Base-by-base conservation (phyloP, 2,329 filamentous ascomycete genomes). In the Phyllosticta capitalensis region DNA sequence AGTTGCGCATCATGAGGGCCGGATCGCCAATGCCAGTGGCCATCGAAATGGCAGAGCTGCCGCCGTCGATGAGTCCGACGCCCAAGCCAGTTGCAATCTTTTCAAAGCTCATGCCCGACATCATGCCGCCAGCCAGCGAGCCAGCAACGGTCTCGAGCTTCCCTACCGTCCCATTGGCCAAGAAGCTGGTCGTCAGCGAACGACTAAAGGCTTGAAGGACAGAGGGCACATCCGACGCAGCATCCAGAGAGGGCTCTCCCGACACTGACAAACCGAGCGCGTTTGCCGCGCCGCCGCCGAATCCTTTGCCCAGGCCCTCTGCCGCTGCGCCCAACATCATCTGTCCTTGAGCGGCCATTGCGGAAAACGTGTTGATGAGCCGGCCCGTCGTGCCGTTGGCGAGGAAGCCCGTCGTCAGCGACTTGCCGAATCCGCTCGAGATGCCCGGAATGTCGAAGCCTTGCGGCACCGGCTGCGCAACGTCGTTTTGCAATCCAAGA, bases 401-500 rank as follows among this genome's bases (percentile, higher is more conserved):
- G 24, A 57, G 24, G 9, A 57, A 57, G 49, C 55, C 52, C 6
- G 55, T 57, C 1, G 55, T 57, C 1, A 57, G 30, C n/a, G 55
- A 57, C 22, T 28, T 48, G 7, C 55, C 52, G 55, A 57, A 57
- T 10, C 55, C 55, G 10, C 30, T 57, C 12, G 52, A 30, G 28
- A 57, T 51, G 4, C 49, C 51, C 1, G 28, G 26, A 38, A 57
- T 57, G 49, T 57, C 33, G 28, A 52, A 22, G 19, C 55, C 22
- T 12, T 52, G 28, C 9, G 52, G 51, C 10, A 26, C 48, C 28
- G 51, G 49, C 9, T 52, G 19, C 2, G 20, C 49, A 6, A 52
- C 55, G 26, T 57, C 55, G 28, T 57, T 52, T 12, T 57, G 55
- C 20, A 57, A n/a, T 24, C 55, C 55, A 5, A 57, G 55, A 7